These are phyloP conservation scores for Globisporangium mamillatum DNA, from an alignment of 352 stramenopile genomes.

Conservation along the genomic window DNA sequence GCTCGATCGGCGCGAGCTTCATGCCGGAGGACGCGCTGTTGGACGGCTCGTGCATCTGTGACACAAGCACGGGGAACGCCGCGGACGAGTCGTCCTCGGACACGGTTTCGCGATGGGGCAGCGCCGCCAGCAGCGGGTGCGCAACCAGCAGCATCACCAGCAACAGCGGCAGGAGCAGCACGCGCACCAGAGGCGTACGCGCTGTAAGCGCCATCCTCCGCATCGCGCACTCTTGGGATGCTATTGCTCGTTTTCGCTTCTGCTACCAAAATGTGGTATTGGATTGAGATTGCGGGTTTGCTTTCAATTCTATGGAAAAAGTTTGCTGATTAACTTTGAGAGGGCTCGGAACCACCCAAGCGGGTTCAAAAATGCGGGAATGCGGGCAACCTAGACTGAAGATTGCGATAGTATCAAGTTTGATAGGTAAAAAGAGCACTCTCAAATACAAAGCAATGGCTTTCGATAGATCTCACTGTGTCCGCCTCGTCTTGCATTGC, in stretches of 20 bases:
- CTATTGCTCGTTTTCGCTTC: neutral
- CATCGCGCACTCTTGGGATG: neutral
- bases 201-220: constrained; percentile 9
- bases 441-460: neutral
- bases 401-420: constrained; percentile 1
- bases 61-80: constrained; percentile 7
- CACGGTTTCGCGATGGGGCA: neutral
- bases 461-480: neutral
- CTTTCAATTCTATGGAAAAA: neutral
- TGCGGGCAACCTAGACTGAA: neutral
- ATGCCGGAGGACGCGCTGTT: neutral
- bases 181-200: neutral
- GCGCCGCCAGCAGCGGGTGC: neutral
- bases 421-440: neutral
- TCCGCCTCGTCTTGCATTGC: neutral
- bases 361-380: neutral
- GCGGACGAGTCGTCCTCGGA: constrained; percentile 3
- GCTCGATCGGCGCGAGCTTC: constrained; percentile 7
- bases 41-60: constrained; percentile 2
- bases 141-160: constrained; percentile 12
- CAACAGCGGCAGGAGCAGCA: constrained; percentile 19
- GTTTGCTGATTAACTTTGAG: neutral
- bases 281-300: neutral
- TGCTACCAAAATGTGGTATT: neutral
- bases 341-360: neutral